Evolutionary conservation across 2,329 filamentous ascomycete genomes (phyloP).

Genomic region (Didymella exigua): DNA sequence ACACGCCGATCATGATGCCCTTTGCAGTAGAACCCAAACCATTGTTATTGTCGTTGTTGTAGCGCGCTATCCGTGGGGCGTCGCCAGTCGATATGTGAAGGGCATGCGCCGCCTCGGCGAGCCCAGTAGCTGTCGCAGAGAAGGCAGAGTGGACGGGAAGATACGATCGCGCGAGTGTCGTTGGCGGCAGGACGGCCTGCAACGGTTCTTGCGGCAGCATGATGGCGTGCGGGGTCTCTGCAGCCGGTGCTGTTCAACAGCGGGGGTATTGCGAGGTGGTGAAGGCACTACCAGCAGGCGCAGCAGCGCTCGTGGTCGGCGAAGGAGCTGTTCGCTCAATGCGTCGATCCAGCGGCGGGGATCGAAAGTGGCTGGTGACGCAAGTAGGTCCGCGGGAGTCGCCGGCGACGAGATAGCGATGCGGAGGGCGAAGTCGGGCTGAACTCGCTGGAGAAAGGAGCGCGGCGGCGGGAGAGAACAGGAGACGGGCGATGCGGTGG

Average conservation of each 20-base stretch:
- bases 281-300: constrained; percentile 24
- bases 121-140: constrained; percentile 30
- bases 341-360: constrained; percentile 25
- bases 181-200: constrained; percentile 35
- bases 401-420: constrained; percentile 23
- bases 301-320: constrained; percentile 28
- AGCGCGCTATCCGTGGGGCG: constrained; percentile 32
- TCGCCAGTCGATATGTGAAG: constrained; percentile 26
- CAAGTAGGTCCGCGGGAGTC: constrained; percentile 14
- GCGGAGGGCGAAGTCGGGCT: neutral
- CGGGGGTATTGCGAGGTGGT: constrained; percentile 1
- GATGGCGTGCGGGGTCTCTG: constrained; percentile 16
- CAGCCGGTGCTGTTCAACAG: constrained; percentile 5
- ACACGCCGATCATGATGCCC: constrained; percentile 91
- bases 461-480: constrained; percentile 18
- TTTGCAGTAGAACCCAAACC: constrained; percentile 63
- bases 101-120: constrained; percentile 24
- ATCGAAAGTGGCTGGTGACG: constrained; percentile 29
- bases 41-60: constrained; percentile 27
- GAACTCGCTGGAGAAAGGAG: constrained; percentile 8
- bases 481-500: constrained; percentile 8
- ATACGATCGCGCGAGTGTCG: constrained; percentile 42
- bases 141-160: constrained; percentile 31
- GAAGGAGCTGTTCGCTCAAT: constrained; percentile 9
- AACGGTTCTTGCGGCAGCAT: constrained; percentile 44